Percentiles rank a stretch among this genome's conserved stretches.
Evolutionary conservation across 495 filamentous ascomycete species (phyloP).

Genomic region (Parachaetomium inaequale): DNA sequence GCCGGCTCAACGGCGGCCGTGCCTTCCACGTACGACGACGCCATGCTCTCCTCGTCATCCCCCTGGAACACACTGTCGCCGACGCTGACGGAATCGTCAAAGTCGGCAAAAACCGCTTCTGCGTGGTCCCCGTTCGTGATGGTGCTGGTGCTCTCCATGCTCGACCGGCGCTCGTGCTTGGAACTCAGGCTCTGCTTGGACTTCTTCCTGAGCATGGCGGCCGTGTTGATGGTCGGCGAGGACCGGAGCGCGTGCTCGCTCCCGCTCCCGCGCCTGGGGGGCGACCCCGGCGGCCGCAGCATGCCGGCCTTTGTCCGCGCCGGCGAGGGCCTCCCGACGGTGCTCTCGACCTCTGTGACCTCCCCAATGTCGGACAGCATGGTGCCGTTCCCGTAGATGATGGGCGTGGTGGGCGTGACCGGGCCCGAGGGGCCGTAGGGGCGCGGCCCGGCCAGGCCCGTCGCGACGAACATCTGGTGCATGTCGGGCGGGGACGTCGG

Average conservation of each 20-base stretch:
- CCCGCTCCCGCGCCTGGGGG: conserved; percentile 18
- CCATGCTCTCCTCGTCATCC: conserved; percentile 57
- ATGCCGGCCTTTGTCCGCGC: conserved; percentile 16
- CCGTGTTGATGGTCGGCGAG: conserved; percentile 36
- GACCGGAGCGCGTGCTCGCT: conserved; percentile 31
- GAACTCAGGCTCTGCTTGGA: conserved; percentile 35
- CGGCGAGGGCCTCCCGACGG: conserved; percentile 36
- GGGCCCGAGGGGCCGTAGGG: conserved; percentile 48
- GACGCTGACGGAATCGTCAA: conserved; percentile 54
- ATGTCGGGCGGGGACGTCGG: conserved; percentile 35
- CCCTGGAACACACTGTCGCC: conserved; percentile 57
- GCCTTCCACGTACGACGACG: conserved; percentile 47
- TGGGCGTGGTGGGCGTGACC: conserved; percentile 53
- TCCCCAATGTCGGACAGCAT: conserved; percentile 73
- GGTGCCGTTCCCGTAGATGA: conserved; percentile 58
- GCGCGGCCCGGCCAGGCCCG: conserved; percentile 19
- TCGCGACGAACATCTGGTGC: conserved; percentile 32
- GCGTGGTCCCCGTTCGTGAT: conserved; percentile 46
- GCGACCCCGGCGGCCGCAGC: conserved; percentile 17
- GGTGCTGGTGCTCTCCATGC: conserved; percentile 50
- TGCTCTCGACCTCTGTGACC: conserved; percentile 59
- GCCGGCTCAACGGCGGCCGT: conserved; percentile 25
- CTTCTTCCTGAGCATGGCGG: conserved; percentile 37
- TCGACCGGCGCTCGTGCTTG: conserved; percentile 39
- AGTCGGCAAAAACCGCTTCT: conserved; percentile 49